Evolutionary conservation across 2,329 filamentous ascomycete genomes (phyloP).

Genomic region (Scytalidium sp.): DNA sequence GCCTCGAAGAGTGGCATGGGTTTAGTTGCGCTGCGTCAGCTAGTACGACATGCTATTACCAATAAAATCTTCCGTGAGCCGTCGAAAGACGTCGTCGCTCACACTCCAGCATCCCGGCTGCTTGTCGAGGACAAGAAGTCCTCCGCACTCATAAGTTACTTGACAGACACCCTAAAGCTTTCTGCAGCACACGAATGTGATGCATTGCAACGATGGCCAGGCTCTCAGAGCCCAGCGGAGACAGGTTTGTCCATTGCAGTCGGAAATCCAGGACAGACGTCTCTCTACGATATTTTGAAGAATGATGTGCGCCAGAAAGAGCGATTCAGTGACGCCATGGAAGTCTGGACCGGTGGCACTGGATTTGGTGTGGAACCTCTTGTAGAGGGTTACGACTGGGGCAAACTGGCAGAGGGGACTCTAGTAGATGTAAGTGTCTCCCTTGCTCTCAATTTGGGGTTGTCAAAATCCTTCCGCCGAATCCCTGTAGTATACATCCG

Average conservation of each 20-base stretch:
- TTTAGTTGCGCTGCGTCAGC: constrained; percentile 8
- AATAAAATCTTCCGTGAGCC: constrained; percentile 20
- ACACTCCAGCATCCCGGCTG: constrained; percentile 18
- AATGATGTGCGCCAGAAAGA: neutral
- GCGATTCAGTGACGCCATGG: constrained; percentile 20
- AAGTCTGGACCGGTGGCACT: constrained; percentile 18
- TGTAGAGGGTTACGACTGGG: constrained; percentile 24
- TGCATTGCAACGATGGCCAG: constrained; percentile 8
- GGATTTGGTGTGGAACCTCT: constrained; percentile 17
- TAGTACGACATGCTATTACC: constrained; percentile 20
- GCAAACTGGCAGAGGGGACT: constrained; percentile 16
- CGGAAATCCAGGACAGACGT: constrained; percentile 1
- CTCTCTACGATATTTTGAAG: constrained; percentile 7
- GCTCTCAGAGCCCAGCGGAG: constrained; percentile 4
- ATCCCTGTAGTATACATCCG: too few relatives aligned
- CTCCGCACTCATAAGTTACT: neutral
- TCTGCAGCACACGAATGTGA: constrained; percentile 1
- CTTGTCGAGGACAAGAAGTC: constrained; percentile 12
- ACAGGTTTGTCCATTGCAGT: constrained; percentile 3
- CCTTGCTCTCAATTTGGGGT: too few relatives aligned
- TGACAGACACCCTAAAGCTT: constrained; percentile 2
- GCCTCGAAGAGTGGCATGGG: constrained; percentile 11
- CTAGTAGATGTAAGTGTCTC: constrained; percentile 25
- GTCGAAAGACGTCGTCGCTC: constrained; percentile 10
- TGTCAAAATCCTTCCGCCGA: too few relatives aligned